Evolutionary conservation across 768 basidiomycete genomes (phyloP).

Genomic region (Trametes maxima): DNA sequence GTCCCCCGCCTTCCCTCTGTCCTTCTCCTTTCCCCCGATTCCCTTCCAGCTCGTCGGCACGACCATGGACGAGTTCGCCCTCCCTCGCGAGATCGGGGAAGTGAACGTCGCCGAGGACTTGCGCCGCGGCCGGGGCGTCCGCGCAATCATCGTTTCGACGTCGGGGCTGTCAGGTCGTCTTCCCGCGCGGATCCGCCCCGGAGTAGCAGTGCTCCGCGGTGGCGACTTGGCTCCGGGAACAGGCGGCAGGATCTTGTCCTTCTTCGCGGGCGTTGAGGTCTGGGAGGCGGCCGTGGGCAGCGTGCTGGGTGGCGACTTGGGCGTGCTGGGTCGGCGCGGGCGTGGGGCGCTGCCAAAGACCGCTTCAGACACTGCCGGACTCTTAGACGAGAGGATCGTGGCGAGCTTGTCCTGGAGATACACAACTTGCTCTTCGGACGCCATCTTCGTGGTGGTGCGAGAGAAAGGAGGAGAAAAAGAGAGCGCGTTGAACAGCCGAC

Average conservation of each 20-base stretch:
- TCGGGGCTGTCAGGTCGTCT: slow-evolving; percentile 35
- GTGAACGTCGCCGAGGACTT: slow-evolving; percentile 27
- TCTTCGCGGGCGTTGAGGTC: slow-evolving; percentile 6
- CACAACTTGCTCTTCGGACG: slow-evolving; percentile 14
- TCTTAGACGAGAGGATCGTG: slow-evolving; percentile 18
- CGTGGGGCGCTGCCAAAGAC: slow-evolving; percentile 30
- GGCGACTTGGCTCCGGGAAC: neutral
- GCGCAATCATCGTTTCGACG: slow-evolving; percentile 35
- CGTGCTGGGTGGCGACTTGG: slow-evolving; percentile 13
- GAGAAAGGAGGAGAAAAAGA: neutral
- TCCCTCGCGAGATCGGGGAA: slow-evolving; percentile 20
- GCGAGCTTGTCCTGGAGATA: slow-evolving; percentile 17
- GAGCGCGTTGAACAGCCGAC: neutral
- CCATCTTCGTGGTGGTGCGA: neutral
- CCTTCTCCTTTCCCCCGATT: neutral
- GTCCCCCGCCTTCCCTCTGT: neutral
- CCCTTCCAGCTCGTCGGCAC: slow-evolving; percentile 23
- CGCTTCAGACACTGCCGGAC: slow-evolving; percentile 20
- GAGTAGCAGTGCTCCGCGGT: neutral
- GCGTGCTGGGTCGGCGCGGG: slow-evolving; percentile 19
- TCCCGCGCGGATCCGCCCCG: slow-evolving; percentile 2
- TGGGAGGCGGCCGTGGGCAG: slow-evolving; percentile 10
- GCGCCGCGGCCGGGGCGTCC: slow-evolving; percentile 36
- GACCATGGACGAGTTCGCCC: slow-evolving; percentile 17
- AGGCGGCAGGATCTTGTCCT: slow-evolving; percentile 5